Evolutionary conservation across 2,329 filamentous ascomycete genomes (phyloP).

Genomic region (Sporothrix globosa): DNA sequence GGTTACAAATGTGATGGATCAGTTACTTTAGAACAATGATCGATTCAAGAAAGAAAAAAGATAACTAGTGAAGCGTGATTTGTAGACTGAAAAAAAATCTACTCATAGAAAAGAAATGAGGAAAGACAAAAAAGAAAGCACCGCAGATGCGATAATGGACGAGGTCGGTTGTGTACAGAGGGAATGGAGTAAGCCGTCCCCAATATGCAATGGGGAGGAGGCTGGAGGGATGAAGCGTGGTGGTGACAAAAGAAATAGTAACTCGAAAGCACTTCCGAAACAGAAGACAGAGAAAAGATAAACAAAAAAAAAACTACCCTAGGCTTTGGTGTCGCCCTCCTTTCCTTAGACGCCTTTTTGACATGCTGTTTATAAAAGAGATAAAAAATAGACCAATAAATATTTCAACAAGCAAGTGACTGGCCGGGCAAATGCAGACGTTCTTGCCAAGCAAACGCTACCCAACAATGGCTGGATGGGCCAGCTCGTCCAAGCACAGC

Average conservation of each 20-base stretch:
- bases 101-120: neutral
- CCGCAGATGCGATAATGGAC: conserved; percentile 16
- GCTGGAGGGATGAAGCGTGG: neutral
- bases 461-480: neutral
- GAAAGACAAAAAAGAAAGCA: conserved; percentile 26
- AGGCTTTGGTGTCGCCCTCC: conserved; percentile 24
- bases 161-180: neutral
- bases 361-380: conserved; percentile 19
- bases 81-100: conserved; percentile 12
- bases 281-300: conserved; percentile 3
- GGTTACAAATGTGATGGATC: too few relatives aligned
- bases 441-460: neutral
- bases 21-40: too few relatives aligned
- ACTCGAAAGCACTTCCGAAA: neutral
- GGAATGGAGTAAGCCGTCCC: neutral
- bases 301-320: conserved; percentile 25
- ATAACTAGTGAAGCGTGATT: conserved; percentile 20
- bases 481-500: neutral
- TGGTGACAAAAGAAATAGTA: conserved; percentile 16
- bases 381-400: neutral
- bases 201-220: neutral
- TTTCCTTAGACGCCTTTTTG: conserved; percentile 26
- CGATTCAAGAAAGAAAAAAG: conserved; percentile 3
- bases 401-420: neutral
- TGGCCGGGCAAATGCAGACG: neutral